Evolutionary conservation across 225 moss, liverwort and hornwort species (phyloP).

Genomic region (Physcomitrium patens): DNA sequence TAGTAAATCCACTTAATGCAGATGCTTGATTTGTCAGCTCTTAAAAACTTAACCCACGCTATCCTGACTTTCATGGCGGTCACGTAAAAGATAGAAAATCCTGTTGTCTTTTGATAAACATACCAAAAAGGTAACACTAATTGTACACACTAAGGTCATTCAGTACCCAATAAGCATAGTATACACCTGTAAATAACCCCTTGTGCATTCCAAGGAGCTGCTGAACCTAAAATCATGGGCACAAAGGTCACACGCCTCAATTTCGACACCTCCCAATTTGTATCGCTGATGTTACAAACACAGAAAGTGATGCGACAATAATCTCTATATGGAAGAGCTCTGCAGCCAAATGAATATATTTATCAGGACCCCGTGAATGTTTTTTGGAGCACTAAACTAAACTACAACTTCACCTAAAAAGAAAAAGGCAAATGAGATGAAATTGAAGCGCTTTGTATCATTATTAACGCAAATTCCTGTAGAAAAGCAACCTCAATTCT

Average conservation of each 20-base stretch:
- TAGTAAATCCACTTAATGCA: constrained; percentile 6
- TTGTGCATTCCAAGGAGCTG: constrained; percentile 18
- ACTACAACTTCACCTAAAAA: neutral
- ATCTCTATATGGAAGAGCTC: neutral
- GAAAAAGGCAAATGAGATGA: neutral
- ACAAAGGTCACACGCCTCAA: neutral
- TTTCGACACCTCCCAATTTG: neutral
- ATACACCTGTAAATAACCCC: constrained; percentile 9
- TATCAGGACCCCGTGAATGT: neutral
- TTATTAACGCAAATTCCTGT: neutral
- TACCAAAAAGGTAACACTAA: constrained; percentile 1
- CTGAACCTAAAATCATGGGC: constrained; percentile 31
- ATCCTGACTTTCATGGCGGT: constrained; percentile 14
- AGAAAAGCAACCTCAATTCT: neutral
- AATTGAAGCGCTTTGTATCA: neutral
- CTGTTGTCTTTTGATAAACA: neutral
- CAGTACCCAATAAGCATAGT: constrained; percentile 29
- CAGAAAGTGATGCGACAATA: neutral
- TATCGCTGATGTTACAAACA: constrained; percentile 4
- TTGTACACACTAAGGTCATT: constrained; percentile 31
- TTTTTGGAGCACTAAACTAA: neutral
- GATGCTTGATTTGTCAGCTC: constrained; percentile 1
- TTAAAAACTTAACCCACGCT: constrained; percentile 3
- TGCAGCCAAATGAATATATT: neutral
- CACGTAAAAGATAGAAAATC: neutral